These are phyloP conservation scores for Rhizodiscina lignyota DNA, from an alignment of 495 filamentous ascomycete genomes.

Conservation along the genomic window DNA sequence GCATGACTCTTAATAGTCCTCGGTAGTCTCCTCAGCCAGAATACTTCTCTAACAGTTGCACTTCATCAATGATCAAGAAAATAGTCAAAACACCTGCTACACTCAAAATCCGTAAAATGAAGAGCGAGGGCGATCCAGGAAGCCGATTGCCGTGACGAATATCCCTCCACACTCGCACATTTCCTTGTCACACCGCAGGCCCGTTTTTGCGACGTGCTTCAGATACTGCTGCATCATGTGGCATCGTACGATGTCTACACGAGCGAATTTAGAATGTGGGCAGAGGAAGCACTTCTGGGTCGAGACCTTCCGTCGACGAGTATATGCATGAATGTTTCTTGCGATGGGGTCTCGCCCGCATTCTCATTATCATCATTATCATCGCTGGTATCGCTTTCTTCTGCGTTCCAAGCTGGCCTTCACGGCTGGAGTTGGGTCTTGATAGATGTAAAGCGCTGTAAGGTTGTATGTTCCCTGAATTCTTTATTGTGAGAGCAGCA, in stretches of 20 bases:
- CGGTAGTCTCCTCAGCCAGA: too few species aligned
- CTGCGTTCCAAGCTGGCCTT: background rate
- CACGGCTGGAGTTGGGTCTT: background rate
- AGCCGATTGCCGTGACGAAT: background rate
- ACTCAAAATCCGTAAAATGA: too few species aligned
- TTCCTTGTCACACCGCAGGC: background rate
- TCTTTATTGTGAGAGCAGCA: background rate
- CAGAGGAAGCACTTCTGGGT: background rate
- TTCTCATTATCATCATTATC: background rate
- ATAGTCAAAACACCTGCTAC: too few species aligned
- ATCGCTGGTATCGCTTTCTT: background rate
- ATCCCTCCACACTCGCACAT: background rate
- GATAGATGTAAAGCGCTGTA: background rate
- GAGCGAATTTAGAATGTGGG: background rate
- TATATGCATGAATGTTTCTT: background rate
- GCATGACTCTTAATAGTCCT: too few species aligned
- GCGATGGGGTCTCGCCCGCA: background rate
- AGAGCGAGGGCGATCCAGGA: background rate
- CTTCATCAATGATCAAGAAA: too few species aligned
- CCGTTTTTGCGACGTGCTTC: background rate
- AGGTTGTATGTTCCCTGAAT: background rate
- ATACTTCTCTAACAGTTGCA: too few species aligned
- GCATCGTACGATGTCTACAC: background rate
- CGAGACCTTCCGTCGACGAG: background rate
- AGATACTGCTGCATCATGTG: background rate